Base-by-base conservation (phyloP, 495 filamentous ascomycete species). In the Apodospora peruviana region DNA sequence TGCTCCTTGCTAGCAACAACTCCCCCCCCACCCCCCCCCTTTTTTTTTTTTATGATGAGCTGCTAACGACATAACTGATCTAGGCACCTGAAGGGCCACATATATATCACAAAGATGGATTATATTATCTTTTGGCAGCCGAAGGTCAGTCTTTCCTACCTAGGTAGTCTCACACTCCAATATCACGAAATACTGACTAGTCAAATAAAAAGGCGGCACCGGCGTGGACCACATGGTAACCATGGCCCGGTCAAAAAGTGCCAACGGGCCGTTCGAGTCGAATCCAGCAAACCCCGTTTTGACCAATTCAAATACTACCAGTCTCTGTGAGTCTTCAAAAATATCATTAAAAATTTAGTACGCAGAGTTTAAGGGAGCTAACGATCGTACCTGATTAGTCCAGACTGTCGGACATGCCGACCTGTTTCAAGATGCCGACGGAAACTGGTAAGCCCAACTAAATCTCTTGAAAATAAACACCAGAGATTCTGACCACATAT, bases 111-210 rank as follows among this genome's bases (percentile, higher is more conserved):
- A 81, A 79, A 25, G 81, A 81, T 47, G 74, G 67, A 1, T 85
- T 72, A 55, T 84, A 83, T 57, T 87, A 86, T 47, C 69, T 87
- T 17, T 66, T 87, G 27, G 78, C 77, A 9, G 81, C 81, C 0
- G 83, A 87, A 67, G 82, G 82, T 62, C 5, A 52, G 46, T 40
- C 18, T 10, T 16, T 34, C 21, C 37, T 14, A 12, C 12, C 27
- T 32, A 32, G 27, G 12, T 12, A 7, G 5, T 12, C 5, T 32
- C 2, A 17, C 20, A 3, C 42, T 16, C 17, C 14, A 12, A 32
- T 32, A 32, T 12, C 12, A 16, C 8, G 11, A 4, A 2, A 47
- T 20, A 14, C 9, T n/a, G 34, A 9, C 27, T 34, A 10, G 16
- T 34, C 43, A 19, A 21, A 27, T 14, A 20, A 35, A 35, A 20